Conservation (phyloP, 2,329 filamentous ascomycete genomes). For the Xylaria sp. region DNA sequence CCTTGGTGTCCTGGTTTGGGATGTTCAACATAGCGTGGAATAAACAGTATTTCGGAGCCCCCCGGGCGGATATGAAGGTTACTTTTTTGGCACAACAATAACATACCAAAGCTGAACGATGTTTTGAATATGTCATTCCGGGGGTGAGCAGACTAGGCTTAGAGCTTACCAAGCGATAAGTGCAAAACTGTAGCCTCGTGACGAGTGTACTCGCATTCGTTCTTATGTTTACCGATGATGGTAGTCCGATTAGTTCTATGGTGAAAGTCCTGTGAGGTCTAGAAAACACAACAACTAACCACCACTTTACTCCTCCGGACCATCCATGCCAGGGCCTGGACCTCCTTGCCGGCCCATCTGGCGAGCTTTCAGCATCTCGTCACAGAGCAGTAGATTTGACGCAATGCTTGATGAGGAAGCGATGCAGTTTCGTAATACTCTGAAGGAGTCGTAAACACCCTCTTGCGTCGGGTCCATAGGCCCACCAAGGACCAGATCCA, state of each 20-base stretch:
- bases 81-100: too few relatives aligned
- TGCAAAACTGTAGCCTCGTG: neutral
- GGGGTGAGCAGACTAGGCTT: neutral
- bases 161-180: neutral
- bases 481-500: constrained; percentile 87
- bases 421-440: constrained; percentile 91
- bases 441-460: constrained; percentile 95
- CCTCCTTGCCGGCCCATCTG: constrained; percentile 82
- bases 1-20: too few relatives aligned
- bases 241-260: constrained; percentile 20
- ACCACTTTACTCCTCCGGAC: constrained; percentile 28
- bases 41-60: too few relatives aligned
- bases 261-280: constrained; percentile 7
- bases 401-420: constrained; percentile 95
- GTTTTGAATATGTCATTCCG: neutral
- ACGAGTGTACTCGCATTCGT: neutral
- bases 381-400: constrained; percentile 92
- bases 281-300: constrained; percentile 16
- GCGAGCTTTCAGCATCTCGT: constrained; percentile 96
- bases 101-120: neutral
- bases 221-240: neutral
- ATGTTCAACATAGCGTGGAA: too few relatives aligned
- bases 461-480: constrained; percentile 95
- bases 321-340: constrained; percentile 71
- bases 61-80: too few relatives aligned